Evolutionary conservation across 306 rosid species (phyloP).

Genomic region (Clitoria ternatea): DNA sequence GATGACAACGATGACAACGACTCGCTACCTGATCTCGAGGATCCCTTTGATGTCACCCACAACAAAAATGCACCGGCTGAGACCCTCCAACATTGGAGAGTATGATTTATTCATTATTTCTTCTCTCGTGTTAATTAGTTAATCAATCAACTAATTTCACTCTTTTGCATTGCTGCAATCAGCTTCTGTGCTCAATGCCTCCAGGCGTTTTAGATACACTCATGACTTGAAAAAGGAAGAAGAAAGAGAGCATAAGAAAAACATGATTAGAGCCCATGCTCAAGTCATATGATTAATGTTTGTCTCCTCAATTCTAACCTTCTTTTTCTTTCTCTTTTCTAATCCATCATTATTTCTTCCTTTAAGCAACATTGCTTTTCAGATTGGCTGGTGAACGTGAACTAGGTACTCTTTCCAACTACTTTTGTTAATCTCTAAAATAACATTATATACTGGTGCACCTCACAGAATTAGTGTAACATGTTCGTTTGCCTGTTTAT

Average conservation of each 20-base stretch:
- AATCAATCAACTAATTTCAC: neutral
- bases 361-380: conserved; percentile 91
- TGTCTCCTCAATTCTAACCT: neutral
- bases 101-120: neutral
- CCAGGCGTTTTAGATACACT: conserved; percentile 88
- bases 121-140: neutral
- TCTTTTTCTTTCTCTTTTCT: conserved; percentile 11
- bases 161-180: conserved; percentile 77
- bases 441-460: no score
- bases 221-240: conserved; percentile 76
- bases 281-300: conserved; percentile 77
- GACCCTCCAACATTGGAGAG: conserved; percentile 83
- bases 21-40: conserved; percentile 21
- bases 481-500: no score
- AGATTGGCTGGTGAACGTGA: conserved; percentile 83
- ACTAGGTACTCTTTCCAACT: conserved; percentile 47
- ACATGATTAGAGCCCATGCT: conserved; percentile 89
- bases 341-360: conserved; percentile 33
- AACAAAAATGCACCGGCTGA: conserved; percentile 76
- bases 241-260: conserved; percentile 58
- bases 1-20: conserved; percentile 17
- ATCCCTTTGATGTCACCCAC: conserved; percentile 68
- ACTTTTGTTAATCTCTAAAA: neutral
- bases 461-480: no score
- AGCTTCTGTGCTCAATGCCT: conserved; percentile 78